A percentile compares a stretch with the other conserved stretches of the same genome.
phyloP scores from a whole-genome alignment of 2,329 filamentous ascomycete species.

The Lecanoromycetidae sp. region DNA sequence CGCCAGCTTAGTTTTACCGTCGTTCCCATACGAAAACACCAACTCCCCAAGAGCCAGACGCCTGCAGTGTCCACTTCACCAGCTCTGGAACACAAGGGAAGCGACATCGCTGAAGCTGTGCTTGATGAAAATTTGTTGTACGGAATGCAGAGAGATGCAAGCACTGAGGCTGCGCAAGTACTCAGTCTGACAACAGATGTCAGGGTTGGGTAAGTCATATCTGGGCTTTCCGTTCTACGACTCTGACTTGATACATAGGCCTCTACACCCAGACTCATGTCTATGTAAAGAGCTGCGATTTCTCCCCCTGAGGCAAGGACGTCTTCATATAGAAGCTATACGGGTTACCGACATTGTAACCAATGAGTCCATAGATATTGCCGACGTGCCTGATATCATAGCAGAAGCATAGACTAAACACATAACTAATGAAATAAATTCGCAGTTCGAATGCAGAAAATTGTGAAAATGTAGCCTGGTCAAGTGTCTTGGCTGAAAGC shows the following conservation, averaged over 20 bases:
- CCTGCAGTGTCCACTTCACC: constrained; percentile 36
- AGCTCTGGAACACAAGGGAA: constrained; percentile 23
- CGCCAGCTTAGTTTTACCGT: constrained; percentile 44
- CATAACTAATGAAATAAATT: too few species aligned
- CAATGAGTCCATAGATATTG: constrained; percentile 43
- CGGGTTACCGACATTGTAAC: constrained; percentile 44
- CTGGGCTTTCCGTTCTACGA: neutral
- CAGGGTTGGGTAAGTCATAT: constrained; percentile 40
- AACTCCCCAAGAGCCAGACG: constrained; percentile 31
- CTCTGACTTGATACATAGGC: constrained; percentile 26
- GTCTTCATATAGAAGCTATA: constrained; percentile 41
- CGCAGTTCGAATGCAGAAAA: too few species aligned
- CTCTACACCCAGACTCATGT: constrained; percentile 42
- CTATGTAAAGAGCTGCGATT: constrained; percentile 46
- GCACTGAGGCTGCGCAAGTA: constrained; percentile 39
- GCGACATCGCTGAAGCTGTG: constrained; percentile 39
- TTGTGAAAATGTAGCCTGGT: too few species aligned
- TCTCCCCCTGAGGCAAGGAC: constrained; percentile 38
- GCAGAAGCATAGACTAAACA: constrained; percentile 22
- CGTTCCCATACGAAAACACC: constrained; percentile 37
- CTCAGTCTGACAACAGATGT: constrained; percentile 47
- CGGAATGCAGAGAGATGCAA: constrained; percentile 40
- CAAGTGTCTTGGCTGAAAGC: too few species aligned
- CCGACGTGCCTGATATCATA: constrained; percentile 45
- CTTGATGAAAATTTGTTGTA: constrained; percentile 45